Conservation (phyloP, 2,329 filamentous ascomycete species). For the Claviceps pazoutovae region DNA sequence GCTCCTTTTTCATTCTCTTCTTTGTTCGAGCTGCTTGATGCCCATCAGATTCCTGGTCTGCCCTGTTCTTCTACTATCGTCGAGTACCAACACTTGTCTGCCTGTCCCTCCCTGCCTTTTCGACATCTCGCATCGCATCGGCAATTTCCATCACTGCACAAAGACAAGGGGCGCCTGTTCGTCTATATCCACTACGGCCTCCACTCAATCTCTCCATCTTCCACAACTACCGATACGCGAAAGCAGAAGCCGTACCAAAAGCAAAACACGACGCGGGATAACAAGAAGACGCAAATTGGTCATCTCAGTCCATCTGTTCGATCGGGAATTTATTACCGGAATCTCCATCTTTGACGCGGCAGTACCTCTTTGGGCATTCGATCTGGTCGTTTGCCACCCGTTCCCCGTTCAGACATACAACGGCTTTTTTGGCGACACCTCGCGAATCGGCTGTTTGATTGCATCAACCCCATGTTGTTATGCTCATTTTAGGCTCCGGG, state of each 20-base stretch:
- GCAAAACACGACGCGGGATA: no score
- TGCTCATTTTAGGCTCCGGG: neutral
- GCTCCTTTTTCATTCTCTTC: no score
- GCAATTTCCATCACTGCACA: no score
- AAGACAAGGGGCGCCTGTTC: no score
- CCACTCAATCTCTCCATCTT: neutral
- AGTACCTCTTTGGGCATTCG: neutral
- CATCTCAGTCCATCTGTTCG: no score
- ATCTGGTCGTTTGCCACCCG: neutral
- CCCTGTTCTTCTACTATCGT: no score
- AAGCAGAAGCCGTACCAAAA: neutral
- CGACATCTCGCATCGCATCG: no score
- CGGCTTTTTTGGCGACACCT: neutral
- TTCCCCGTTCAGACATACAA: neutral
- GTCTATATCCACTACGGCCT: neutral
- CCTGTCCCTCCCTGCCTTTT: neutral
- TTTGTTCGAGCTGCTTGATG: no score
- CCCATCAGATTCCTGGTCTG: no score
- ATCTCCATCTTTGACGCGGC: neutral
- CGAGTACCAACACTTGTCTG: no score
- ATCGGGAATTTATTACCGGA: no score
- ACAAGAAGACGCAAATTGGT: no score
- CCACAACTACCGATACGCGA: neutral
- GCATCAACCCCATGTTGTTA: neutral
- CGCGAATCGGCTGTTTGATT: neutral